Base-by-base conservation (phyloP, 2,329 filamentous ascomycete species). In the Esteya vermicola region DNA sequence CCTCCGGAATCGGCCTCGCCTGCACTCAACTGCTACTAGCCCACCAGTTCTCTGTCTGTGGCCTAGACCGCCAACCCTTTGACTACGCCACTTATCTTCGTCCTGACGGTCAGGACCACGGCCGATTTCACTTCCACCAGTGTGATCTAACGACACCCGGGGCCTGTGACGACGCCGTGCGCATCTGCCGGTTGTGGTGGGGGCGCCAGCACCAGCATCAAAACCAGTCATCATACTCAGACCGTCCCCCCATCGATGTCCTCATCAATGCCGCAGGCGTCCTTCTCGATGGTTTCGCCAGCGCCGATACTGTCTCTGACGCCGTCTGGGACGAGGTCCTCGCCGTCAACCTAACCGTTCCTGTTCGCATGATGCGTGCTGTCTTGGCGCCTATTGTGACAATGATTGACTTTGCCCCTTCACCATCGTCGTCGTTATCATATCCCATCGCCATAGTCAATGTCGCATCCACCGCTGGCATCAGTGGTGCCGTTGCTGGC, bases 221-320 rank as follows among this genome's bases (percentile, higher is more conserved):
- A n/a, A n/a, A n/a, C n/a, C n/a, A n/a, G n/a, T n/a, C n/a, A n/a
- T n/a, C n/a, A n/a, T n/a, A n/a, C n/a, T n/a, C n/a, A n/a, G n/a
- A 21, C 27, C 8, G 9, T 13, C 20, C 26, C 13, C 62, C 63
- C 40, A 59, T 75, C 9, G 67, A 73, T 47, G 64, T 68, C 9
- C 67, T 70, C 19, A 69, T 67, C 9, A 75, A 78, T 40, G 60
- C 70, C 12, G 73, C 73, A 6, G 68, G 69, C 36, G 50, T 62
- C 33, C 64, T n/a, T n/a, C n/a, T 68, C 43, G 65, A 64, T 34
- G 62, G 60, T 45, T 57, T 63, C 38, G 63, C 67, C 42, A 61
- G 59, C 9, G 62, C 58, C 6, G 54, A 57, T 38, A 46, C 60
- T 2, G 54, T 68, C 19, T 53, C 55, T 3, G 65, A 50, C 28